Evolutionary conservation across 2,329 filamentous ascomycete genomes (phyloP).

Genomic region (Cercospora beticola): DNA sequence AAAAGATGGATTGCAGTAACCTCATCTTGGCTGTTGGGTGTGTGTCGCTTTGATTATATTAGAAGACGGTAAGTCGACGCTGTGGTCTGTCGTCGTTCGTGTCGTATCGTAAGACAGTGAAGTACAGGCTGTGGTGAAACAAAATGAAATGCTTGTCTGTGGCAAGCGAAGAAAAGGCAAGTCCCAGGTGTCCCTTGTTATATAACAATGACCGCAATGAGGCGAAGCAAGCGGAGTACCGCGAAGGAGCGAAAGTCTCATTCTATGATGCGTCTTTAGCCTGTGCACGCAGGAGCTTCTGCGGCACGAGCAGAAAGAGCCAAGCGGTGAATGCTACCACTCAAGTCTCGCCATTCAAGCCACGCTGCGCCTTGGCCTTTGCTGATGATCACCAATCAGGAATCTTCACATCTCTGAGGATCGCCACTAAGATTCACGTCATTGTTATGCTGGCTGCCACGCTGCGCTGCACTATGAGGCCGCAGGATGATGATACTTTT

Average conservation of each 20-base stretch:
- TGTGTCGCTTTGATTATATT: neutral
- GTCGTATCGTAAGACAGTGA: neutral
- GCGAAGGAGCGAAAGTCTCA: neutral
- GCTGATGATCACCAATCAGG: neutral
- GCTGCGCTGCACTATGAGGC: neutral
- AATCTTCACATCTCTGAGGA: neutral
- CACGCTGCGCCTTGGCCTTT: constrained; percentile 8
- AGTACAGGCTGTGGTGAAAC: neutral
- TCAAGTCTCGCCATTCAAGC: neutral
- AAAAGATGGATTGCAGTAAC: constrained; percentile 31
- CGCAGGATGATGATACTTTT: neutral
- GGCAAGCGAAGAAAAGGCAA: neutral
- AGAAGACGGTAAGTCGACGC: neutral
- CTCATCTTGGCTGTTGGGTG: constrained; percentile 29
- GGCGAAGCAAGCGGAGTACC: neutral
- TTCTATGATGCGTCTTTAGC: neutral
- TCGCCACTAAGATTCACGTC: neutral
- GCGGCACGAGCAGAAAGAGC: neutral
- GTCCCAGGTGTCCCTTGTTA: neutral
- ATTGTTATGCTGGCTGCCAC: neutral
- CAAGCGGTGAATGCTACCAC: neutral
- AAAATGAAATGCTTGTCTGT: neutral
- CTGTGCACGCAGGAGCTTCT: neutral
- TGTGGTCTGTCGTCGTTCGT: neutral
- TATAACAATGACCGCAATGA: neutral